These are phyloP conservation scores for Colletotrichum gigasporum DNA, from an alignment of 2,329 filamentous ascomycete species.

Conservation along the genomic window DNA sequence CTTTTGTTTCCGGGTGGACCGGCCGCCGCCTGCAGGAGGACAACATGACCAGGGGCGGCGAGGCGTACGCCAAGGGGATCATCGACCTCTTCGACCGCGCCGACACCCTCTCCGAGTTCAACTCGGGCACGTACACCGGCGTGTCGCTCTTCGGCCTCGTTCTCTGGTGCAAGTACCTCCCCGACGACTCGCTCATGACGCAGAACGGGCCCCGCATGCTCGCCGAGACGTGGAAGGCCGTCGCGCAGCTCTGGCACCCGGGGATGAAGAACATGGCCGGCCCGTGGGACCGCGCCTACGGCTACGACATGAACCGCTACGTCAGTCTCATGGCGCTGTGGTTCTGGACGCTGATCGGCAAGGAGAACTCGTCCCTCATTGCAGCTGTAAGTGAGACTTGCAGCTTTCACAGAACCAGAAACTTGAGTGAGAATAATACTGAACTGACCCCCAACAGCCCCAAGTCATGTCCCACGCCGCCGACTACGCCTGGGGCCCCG, in stretches of 20 bases:
- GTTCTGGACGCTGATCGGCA: slow-evolving; percentile 67
- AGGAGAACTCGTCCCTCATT: slow-evolving; percentile 49
- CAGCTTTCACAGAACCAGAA: no score
- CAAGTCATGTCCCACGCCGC: slow-evolving; percentile 66
- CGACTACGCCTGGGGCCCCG: slow-evolving; percentile 66
- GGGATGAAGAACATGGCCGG: slow-evolving; percentile 69
- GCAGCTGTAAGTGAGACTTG: slow-evolving; percentile 39
- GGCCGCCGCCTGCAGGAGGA: slow-evolving; percentile 61
- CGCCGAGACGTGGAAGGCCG: slow-evolving; percentile 59
- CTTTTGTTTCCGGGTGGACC: slow-evolving; percentile 67
- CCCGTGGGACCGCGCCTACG: slow-evolving; percentile 71
- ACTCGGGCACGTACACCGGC: slow-evolving; percentile 70
- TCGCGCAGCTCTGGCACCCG: slow-evolving; percentile 65
- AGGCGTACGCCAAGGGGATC: slow-evolving; percentile 64
- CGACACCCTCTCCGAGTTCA: slow-evolving; percentile 70
- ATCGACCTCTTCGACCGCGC: slow-evolving; percentile 64
- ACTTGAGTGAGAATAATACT: no score
- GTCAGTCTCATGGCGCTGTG: slow-evolving; percentile 66
- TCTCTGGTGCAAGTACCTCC: slow-evolving; percentile 68
- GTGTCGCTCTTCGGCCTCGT: slow-evolving; percentile 68
- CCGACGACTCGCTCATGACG: slow-evolving; percentile 61
- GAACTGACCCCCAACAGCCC: slow-evolving; percentile 41
- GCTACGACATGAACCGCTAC: slow-evolving; percentile 72
- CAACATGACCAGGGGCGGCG: slow-evolving; percentile 68
- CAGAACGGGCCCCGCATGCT: slow-evolving; percentile 62